These are phyloP conservation scores for Lepidium campestre DNA, from an alignment of 441 rosid species.

Conservation along the genomic window DNA sequence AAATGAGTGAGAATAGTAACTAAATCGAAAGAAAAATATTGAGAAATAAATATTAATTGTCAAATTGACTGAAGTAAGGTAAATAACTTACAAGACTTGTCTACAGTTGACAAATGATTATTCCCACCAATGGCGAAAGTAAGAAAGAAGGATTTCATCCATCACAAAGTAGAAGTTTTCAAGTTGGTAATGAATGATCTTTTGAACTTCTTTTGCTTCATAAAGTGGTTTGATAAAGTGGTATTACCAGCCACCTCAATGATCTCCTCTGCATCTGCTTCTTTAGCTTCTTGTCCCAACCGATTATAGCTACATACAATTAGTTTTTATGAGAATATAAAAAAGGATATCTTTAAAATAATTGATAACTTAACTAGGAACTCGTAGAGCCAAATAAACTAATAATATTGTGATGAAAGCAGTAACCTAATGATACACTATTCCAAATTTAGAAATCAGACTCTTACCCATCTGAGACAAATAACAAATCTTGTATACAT, in stretches of 20 bases:
- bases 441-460: too few species aligned
- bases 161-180: constrained; percentile 50
- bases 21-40: not conserved
- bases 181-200: constrained; percentile 69
- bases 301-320: constrained; percentile 55
- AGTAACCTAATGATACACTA: too few species aligned
- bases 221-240: too few species aligned
- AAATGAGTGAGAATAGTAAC: constrained; percentile 29
- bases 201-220: constrained; percentile 80
- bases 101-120: constrained; percentile 23
- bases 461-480: too few species aligned
- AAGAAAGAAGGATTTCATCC: constrained; percentile 71
- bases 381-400: too few species aligned
- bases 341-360: too few species aligned
- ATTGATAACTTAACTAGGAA: too few species aligned
- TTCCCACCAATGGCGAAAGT: constrained; percentile 35
- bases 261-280: constrained; percentile 77
- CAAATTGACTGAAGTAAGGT: not conserved
- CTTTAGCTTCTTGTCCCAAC: constrained; percentile 67
- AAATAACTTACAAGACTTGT: constrained; percentile 42
- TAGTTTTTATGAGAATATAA: too few species aligned
- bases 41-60: not conserved
- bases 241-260: constrained; percentile 79
- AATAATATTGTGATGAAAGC: too few species aligned
- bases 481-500: too few species aligned